These are phyloP conservation scores for Mucor sp. DNA, from an alignment of 371 early-diverging fungal species.

Conservation along the genomic window DNA sequence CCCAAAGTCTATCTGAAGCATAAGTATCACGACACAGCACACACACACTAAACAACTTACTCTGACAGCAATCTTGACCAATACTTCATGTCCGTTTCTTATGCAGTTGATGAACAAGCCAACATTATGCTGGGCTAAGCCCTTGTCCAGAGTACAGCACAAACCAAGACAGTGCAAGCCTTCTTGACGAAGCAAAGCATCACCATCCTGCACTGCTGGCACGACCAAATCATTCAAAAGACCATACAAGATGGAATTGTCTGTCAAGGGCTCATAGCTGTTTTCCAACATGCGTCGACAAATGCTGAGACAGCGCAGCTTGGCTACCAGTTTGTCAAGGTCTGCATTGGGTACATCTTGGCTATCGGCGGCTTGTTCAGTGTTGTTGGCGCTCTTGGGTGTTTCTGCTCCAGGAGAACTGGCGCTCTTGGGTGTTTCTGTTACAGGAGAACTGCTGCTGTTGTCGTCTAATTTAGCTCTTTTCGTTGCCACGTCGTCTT, in stretches of 20 bases:
- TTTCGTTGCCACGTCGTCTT: conserved; percentile 14
- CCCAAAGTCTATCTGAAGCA: conserved; percentile 49
- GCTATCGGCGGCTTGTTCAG: background rate
- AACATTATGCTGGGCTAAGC: conserved; percentile 51
- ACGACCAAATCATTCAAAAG: conserved; percentile 79
- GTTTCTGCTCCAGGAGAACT: background rate
- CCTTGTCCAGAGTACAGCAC: conserved; percentile 70
- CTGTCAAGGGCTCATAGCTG: conserved; percentile 63
- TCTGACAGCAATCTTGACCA: conserved; percentile 51
- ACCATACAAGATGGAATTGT: conserved; percentile 80
- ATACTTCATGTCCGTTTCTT: conserved; percentile 42
- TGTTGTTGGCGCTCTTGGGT: background rate
- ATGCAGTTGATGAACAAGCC: conserved; percentile 47
- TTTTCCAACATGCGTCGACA: conserved; percentile 75
- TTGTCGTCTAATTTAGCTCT: conserved; percentile 13
- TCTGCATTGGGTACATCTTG: background rate
- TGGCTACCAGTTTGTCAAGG: conserved; percentile 1
- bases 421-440: background rate
- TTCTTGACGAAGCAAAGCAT: conserved; percentile 69
- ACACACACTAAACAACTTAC: conserved; percentile 18
- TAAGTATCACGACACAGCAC: conserved; percentile 39
- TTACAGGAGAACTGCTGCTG: background rate
- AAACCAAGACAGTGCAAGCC: conserved; percentile 84
- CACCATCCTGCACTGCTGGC: conserved; percentile 75
- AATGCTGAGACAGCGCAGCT: conserved; percentile 67